Evolutionary conservation across 2,329 filamentous ascomycete species (phyloP), one percentile per base, ranked within the genome.

Genomic region (Alternaria viburni): DNA sequence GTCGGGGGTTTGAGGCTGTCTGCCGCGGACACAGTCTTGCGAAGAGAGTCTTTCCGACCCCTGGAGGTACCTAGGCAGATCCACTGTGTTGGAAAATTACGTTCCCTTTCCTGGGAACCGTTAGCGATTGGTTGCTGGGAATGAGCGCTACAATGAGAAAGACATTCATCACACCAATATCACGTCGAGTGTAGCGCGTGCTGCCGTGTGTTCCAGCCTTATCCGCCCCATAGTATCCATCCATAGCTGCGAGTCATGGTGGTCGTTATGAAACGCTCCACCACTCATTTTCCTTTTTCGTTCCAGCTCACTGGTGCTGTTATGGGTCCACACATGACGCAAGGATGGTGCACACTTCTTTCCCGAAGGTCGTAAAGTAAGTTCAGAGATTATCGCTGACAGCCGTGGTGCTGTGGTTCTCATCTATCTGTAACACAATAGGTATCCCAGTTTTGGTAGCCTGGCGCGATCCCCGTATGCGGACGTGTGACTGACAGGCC

Each of bases 191-290:
- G 30, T 50, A 19, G 61, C 50, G 52, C 30, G 28, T 25, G 45
- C 50, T 62, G 41, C 59, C 57, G 47, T 64, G 47, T 64, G 64
- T 61, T 57, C 52, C 47, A 64, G 54, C 23, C 61, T 46, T 56
- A 30, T 28, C 55, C 57, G 23, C 49, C 49, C 32, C 45, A 54
- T 28, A 25, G 36, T 41, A 41, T 17, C n/a, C n/a, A 41, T 41
- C 5, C 36, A 17, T 41, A 47, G 21, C 52, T 23, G 36, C 57
- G 65, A 63, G 59, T 65, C 59, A 62, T 52, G 32, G 5, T 36
- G 21, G 47, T 50, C 52, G 36, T 36, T 32, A 36, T 54, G 19
- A 28, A 47, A 51, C 49, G 30, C 49, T 45, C 30, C 47, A 47
- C 58, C 51, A 36, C 11, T 50, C 15, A 51, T 46, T 44, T 41